phyloP scores from a whole-genome alignment of 2,329 filamentous ascomycete species.

The Nannizzia gypsea region DNA sequence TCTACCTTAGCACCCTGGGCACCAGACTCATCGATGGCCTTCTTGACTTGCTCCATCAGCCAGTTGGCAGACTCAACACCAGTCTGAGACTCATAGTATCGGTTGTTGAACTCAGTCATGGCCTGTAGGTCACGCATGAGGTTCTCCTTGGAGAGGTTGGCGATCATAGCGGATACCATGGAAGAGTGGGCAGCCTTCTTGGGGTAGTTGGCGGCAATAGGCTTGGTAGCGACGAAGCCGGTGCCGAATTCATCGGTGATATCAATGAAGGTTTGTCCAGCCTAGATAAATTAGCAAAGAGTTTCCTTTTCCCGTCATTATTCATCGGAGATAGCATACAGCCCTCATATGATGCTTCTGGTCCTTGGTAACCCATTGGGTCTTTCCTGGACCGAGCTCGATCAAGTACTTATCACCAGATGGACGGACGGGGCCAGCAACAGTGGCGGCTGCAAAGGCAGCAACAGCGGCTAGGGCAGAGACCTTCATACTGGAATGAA shows the following conservation, averaged over 20 bases:
- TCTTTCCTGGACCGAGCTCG: constrained; percentile 70
- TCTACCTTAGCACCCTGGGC: constrained; percentile 58
- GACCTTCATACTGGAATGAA: not conserved
- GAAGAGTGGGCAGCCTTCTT: constrained; percentile 50
- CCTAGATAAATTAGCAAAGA: not conserved
- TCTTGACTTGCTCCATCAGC: constrained; percentile 64
- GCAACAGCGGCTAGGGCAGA: not conserved
- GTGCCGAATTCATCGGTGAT: constrained; percentile 58
- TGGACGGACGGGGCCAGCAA: not conserved
- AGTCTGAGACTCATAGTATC: constrained; percentile 48
- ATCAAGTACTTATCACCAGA: constrained; percentile 50
- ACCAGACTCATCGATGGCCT: constrained; percentile 59
- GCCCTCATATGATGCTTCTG: constrained; percentile 79
- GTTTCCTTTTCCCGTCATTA: not conserved
- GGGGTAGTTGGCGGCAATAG: constrained; percentile 49
- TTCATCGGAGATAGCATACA: not conserved
- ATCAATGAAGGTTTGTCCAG: constrained; percentile 66
- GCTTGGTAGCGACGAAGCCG: constrained; percentile 37
- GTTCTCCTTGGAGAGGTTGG: constrained; percentile 59
- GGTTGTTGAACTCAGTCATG: constrained; percentile 48
- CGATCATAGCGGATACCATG: constrained; percentile 55
- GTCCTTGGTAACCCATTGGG: constrained; percentile 79
- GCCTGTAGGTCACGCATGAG: constrained; percentile 69
- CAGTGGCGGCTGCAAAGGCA: not conserved
- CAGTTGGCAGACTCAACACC: constrained; percentile 74